Evolutionary conservation across 352 stramenopile genomes (phyloP).

Genomic region (Phytophthora lateralis): DNA sequence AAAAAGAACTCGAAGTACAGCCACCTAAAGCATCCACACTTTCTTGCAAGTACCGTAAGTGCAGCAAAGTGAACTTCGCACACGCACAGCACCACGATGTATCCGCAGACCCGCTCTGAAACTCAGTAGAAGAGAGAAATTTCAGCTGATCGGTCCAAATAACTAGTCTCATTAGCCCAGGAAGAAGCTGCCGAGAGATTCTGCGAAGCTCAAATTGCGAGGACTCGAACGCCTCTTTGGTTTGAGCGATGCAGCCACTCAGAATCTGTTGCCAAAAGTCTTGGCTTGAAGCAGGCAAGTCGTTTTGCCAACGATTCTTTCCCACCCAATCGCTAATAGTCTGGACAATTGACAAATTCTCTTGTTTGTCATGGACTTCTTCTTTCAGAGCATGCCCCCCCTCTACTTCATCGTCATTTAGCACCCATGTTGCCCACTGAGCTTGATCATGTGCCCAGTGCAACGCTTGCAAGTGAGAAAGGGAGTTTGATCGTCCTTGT

Average conservation of each 20-base stretch:
- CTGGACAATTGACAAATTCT: constrained; percentile 25
- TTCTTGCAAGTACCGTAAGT: constrained; percentile 50
- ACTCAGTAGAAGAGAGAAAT: constrained; percentile 16
- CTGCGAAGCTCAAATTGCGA: constrained; percentile 72
- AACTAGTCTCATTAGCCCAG: constrained; percentile 53
- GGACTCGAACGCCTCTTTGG: constrained; percentile 46
- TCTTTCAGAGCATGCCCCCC: neutral
- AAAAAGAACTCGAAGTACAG: neutral
- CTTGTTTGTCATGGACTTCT: neutral
- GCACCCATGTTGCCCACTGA: constrained; percentile 45
- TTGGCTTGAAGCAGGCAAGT: neutral
- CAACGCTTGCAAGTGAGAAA: constrained; percentile 10
- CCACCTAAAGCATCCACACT: neutral
- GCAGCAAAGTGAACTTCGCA: constrained; percentile 47
- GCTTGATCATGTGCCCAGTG: constrained; percentile 29
- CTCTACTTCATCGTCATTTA: constrained; percentile 11
- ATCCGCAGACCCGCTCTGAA: constrained; percentile 3
- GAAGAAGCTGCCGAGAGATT: constrained; percentile 65
- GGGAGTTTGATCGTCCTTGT: neutral
- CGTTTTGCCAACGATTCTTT: constrained; percentile 12
- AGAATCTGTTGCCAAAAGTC: constrained; percentile 46
- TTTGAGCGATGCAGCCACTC: constrained; percentile 47
- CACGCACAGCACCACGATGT: constrained; percentile 39
- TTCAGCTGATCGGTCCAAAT: constrained; percentile 53
- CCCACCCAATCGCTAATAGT: constrained; percentile 26